A percentile compares a stretch with the other conserved stretches of the same genome.
phyloP scores from a whole-genome alignment of 176 grass and related monocot genomes.

The Lolium rigidum region DNA sequence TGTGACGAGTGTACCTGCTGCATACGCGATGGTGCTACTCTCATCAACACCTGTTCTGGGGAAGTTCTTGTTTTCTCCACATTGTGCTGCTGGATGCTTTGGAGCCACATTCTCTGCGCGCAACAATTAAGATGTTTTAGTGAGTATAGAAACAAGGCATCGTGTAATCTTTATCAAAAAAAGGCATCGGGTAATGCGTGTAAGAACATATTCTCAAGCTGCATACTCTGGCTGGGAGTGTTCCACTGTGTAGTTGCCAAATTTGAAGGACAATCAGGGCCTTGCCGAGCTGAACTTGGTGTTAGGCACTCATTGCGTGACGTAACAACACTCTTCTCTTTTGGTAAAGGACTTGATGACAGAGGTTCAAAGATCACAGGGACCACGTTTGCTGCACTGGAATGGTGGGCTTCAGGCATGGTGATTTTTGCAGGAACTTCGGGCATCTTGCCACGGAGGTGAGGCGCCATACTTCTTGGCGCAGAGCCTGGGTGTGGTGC shows the following conservation, averaged over 20 bases:
- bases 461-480: constrained; percentile 21
- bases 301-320: not conserved
- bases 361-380: constrained; percentile 5
- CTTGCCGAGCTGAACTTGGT: not conserved
- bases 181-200: not conserved
- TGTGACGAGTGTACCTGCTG: not conserved
- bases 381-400: not conserved
- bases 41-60: not conserved
- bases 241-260: not conserved
- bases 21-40: not conserved
- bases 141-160: not conserved
- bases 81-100: not conserved
- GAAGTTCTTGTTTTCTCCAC: constrained; percentile 7
- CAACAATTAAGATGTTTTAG: not conserved
- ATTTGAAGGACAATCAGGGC: not conserved
- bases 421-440: not conserved
- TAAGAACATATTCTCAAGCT: not conserved
- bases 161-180: too few species aligned
- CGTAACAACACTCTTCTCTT: not conserved
- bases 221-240: constrained; percentile 10
- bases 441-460: constrained; percentile 25
- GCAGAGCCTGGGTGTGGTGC: not conserved
- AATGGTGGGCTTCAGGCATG: constrained; percentile 27
- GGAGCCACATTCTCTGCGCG: constrained; percentile 11
- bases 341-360: not conserved